These are phyloP conservation scores for Gamsiella multidivaricata DNA, from an alignment of 192 early-diverging fungal genomes.

Conservation along the genomic window DNA sequence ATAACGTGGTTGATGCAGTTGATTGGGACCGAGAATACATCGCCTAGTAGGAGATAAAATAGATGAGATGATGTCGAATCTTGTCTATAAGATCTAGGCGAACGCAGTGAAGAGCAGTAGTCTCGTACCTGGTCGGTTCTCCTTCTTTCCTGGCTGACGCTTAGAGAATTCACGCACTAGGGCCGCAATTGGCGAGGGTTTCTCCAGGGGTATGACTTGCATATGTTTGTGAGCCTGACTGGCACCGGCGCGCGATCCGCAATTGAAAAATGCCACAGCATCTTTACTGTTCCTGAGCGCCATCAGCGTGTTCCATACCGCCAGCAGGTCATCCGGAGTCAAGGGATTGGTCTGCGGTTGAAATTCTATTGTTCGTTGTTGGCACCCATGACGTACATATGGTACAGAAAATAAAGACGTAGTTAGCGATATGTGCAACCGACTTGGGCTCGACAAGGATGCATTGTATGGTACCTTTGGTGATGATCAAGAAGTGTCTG, in stretches of 20 bases:
- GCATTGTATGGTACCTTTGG: constrained; percentile 68
- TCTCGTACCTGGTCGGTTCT: constrained; percentile 40
- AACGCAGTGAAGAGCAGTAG: too few species aligned
- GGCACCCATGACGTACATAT: too few species aligned
- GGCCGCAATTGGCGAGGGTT: constrained; percentile 55
- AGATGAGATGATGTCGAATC: background rate
- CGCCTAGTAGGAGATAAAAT: constrained; percentile 36
- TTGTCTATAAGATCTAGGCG: too few species aligned
- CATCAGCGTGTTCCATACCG: constrained; percentile 51
- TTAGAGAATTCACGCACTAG: constrained; percentile 47
- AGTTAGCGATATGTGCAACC: background rate
- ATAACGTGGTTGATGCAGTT: constrained; percentile 58
- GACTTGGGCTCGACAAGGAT: too few species aligned
- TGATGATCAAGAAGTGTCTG: constrained; percentile 62
- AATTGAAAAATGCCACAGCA: constrained; percentile 66
- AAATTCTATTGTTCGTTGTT: constrained; percentile 55
- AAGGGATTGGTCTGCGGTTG: constrained; percentile 61
- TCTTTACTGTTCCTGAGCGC: constrained; percentile 29
- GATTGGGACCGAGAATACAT: constrained; percentile 59
- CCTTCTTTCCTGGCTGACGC: constrained; percentile 53
- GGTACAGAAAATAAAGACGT: background rate
- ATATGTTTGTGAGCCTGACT: constrained; percentile 71
- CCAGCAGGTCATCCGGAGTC: constrained; percentile 57
- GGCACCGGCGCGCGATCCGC: constrained; percentile 64
- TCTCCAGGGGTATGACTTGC: constrained; percentile 62